Conservation (phyloP, 352 stramenopile genomes). For the Phytophthora multivora region DNA sequence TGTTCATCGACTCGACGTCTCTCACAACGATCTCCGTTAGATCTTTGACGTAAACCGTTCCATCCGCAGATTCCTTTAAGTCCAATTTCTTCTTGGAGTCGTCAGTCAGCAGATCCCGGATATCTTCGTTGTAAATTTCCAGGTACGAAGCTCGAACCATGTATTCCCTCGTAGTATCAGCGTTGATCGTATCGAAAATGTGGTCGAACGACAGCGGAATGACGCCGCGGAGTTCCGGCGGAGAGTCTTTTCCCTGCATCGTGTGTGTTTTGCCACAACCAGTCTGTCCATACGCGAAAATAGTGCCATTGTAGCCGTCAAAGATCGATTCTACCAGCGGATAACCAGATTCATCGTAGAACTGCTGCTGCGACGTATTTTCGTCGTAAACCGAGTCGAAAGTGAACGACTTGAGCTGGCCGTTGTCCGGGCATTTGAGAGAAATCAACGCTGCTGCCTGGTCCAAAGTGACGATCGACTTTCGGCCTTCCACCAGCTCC, state of each 20-base stretch:
- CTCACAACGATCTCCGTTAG: conserved; percentile 84
- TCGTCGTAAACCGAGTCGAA: conserved; percentile 93
- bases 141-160: conserved; percentile 92
- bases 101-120: conserved; percentile 89
- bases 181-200: conserved; percentile 86
- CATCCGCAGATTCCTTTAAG: conserved; percentile 84
- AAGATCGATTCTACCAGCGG: conserved; percentile 91
- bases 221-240: conserved; percentile 75
- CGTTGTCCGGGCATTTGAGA: conserved; percentile 80
- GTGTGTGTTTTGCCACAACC: conserved; percentile 87
- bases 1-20: conserved; percentile 80
- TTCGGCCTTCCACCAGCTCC: conserved; percentile 80
- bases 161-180: conserved; percentile 71
- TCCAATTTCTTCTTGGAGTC: conserved; percentile 82
- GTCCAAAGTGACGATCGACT: conserved; percentile 85
- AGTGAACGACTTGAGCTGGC: conserved; percentile 87
- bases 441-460: conserved; percentile 62
- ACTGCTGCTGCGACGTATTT: conserved; percentile 80
- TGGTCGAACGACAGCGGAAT: conserved; percentile 88
- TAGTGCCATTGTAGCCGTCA: conserved; percentile 92
- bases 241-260: conserved; percentile 83
- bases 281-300: conserved; percentile 92
- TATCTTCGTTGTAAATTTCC: conserved; percentile 96
- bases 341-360: conserved; percentile 88
- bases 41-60: conserved; percentile 90